Evolutionary conservation across 495 filamentous ascomycete genomes (phyloP), one percentile per base, ranked within the genome.

Genomic region (Xylaria telfairii): DNA sequence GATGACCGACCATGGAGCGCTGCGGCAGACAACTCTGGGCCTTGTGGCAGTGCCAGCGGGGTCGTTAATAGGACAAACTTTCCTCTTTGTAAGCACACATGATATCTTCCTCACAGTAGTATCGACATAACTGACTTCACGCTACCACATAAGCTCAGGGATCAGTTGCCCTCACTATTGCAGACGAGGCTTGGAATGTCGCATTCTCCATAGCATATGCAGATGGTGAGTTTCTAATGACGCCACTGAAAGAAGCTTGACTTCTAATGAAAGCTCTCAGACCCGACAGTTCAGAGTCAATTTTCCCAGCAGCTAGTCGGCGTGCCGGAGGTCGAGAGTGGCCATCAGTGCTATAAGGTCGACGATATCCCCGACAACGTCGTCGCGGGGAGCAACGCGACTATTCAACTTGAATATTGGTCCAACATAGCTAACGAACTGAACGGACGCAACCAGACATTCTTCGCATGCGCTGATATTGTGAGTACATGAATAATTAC

Each of bases 381-480:
- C 9, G 63, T 72, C 6, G 77, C 79, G 0, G 86, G 85, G 39
- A 75, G 75, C 37, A 86, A 87, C 41, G 86, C 86, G 0, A 88
- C 86, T 13, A 84, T 87, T 65, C 85, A 87, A 66, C 72, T 88
- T 41, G 80, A 82, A 46, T 87, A 87, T 72, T 80, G 79, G 56
- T 82, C 82, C 0, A 82, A 81, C 30, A 78, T 81, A 13, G 83
- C 84, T 66, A 73, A 75, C 47, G 75, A 77, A 44, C 66, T 75
- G 30, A 34, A 34, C 12, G 77, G 84, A 74, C 60, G 76, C 26
- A 85, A 85, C 44, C 77, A 86, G 68, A 83, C 83, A 6, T 88
- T 84, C 79, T 87, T 85, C 71, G 81, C 83, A 3, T 88, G 84
- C 39, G 84, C 86, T 0, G 85, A 88, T 71, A 79, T 87, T 37